A percentile compares a stretch with the other conserved stretches of the same genome.
phyloP scores from a whole-genome alignment of 2,329 filamentous ascomycete genomes.

The Diplocarpon rosae region DNA sequence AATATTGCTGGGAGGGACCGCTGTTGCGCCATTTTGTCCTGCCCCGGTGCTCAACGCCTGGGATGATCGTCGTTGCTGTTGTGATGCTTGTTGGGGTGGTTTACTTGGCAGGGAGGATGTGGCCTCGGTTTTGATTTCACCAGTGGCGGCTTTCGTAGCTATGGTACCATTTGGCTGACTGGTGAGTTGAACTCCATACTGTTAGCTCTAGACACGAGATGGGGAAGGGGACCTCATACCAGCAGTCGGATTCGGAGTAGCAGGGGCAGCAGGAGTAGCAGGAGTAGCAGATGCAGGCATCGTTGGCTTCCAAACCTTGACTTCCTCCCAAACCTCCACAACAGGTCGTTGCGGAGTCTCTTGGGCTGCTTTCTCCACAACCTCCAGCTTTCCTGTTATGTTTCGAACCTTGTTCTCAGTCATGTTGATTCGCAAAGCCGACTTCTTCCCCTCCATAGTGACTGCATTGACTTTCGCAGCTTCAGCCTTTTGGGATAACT shows the following conservation, averaged over 20 bases:
- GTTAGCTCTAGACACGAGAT: not conserved
- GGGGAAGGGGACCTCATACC: conserved; percentile 1
- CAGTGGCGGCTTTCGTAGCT: conserved; percentile 5
- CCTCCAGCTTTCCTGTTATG: conserved; percentile 59
- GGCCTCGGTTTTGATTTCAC: conserved; percentile 17
- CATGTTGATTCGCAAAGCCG: conserved; percentile 66
- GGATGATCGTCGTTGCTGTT: conserved; percentile 2
- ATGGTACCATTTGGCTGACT: conserved; percentile 17
- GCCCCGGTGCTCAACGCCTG: conserved; percentile 9
- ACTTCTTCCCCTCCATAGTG: conserved; percentile 65
- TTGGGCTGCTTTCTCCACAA: conserved; percentile 71
- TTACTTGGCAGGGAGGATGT: conserved; percentile 2
- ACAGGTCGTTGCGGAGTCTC: conserved; percentile 80
- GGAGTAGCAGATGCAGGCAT: conserved; percentile 12
- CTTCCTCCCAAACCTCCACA: conserved; percentile 74
- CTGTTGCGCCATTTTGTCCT: conserved; percentile 14
- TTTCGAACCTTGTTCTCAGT: conserved; percentile 55
- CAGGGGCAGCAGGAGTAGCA: conserved; percentile 7
- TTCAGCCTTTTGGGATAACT: conserved; percentile 36
- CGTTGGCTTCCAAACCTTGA: conserved; percentile 53
- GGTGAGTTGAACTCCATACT: conserved; percentile 7
- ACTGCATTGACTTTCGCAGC: conserved; percentile 39
- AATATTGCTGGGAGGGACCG: conserved; percentile 19
- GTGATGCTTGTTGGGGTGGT: not conserved
- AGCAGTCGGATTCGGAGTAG: conserved; percentile 4